These are phyloP conservation scores for Herpetomonas samuelpessoai DNA, from an alignment of 208 protist species.

Conservation along the genomic window DNA sequence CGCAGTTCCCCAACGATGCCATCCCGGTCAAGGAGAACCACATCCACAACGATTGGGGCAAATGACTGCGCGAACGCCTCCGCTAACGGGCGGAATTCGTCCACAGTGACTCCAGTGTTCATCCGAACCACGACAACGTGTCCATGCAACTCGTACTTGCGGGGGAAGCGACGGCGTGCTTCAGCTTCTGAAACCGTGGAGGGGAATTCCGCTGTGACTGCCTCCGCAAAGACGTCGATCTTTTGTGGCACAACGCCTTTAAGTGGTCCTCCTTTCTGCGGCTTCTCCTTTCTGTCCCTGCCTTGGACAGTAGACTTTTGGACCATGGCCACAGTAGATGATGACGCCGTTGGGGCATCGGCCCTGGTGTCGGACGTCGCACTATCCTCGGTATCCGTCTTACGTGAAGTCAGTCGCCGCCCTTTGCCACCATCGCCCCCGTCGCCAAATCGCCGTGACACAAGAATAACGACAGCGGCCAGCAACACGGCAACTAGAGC, in stretches of 20 bases:
- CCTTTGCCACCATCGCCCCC: no score
- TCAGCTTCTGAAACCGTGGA: constrained; percentile 11
- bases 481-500: neutral
- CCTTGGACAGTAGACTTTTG: no score
- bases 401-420: no score
- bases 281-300: no score
- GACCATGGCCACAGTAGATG: no score
- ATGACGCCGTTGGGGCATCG: no score
- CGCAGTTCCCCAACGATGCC: constrained; percentile 83
- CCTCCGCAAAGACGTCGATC: constrained; percentile 47
- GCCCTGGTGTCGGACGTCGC: no score
- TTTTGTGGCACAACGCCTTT: constrained; percentile 34
- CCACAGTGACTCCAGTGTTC: constrained; percentile 38
- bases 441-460: neutral
- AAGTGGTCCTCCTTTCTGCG: neutral
- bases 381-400: no score
- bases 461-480: neutral
- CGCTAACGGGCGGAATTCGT: constrained; percentile 39
- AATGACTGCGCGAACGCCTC: constrained; percentile 61
- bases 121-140: constrained; percentile 83
- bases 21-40: constrained; percentile 64
- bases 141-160: constrained; percentile 76
- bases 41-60: constrained; percentile 51
- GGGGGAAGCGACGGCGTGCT: constrained; percentile 46
- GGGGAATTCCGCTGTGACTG: constrained; percentile 17